phyloP scores from a whole-genome alignment of 140 eudicot genomes.

The Anethum foeniculum region DNA sequence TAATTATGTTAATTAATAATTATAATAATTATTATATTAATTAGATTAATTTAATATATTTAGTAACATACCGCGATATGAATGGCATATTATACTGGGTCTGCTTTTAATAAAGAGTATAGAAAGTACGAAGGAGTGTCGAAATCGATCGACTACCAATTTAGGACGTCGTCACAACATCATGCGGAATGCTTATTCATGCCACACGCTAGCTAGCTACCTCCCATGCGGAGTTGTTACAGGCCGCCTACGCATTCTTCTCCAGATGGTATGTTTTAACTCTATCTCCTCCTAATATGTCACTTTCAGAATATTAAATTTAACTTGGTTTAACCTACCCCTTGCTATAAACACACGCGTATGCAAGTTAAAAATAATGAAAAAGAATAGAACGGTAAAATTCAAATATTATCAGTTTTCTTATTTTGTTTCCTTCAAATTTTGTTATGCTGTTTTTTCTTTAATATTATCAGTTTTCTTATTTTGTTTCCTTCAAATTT shows the following conservation, averaged over 20 bases:
- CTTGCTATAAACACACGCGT: background rate
- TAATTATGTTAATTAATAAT: too few relatives aligned
- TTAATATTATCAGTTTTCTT: background rate
- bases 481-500: background rate
- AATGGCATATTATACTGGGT: too few relatives aligned
- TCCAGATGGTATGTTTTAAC: background rate
- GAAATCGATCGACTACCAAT: background rate
- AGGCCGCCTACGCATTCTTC: background rate
- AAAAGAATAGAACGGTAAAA: background rate
- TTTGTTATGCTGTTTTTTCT: background rate
- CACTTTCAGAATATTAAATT: background rate
- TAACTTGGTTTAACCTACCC: background rate
- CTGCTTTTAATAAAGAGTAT: too few relatives aligned
- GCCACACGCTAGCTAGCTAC: background rate
- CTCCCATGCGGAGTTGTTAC: slow-evolving; percentile 3
- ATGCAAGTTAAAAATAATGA: background rate
- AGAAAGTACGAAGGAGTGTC: background rate
- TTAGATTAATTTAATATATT: too few relatives aligned
- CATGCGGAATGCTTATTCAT: slow-evolving; percentile 3
- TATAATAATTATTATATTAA: too few relatives aligned
- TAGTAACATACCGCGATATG: too few relatives aligned
- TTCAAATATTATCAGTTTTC: background rate
- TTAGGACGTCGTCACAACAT: background rate
- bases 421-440: background rate
- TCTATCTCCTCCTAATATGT: background rate